A percentile compares a stretch with the other conserved stretches of the same genome.
Conservation (phyloP, 202 grass and related monocot genomes). For the Dendrocalamus latiflorus region DNA sequence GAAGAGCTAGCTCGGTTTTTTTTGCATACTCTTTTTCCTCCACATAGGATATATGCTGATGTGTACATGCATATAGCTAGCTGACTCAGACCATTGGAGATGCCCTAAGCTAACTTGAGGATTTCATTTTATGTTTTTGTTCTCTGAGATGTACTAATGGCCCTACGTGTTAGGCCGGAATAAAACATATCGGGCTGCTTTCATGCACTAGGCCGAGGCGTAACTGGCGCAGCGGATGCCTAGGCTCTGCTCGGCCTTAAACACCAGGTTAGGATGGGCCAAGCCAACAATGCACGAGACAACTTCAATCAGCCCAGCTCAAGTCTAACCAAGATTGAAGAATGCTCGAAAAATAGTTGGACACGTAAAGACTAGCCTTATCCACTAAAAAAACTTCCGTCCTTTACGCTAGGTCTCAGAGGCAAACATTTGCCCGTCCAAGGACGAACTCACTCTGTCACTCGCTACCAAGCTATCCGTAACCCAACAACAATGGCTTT, state of each 20-base stretch:
- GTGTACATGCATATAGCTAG: too few species aligned
- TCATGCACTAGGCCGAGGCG: neutral
- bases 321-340: neutral
- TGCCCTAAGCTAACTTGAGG: too few species aligned
- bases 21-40: too few species aligned
- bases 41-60: too few species aligned
- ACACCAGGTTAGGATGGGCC: too few species aligned
- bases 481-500: constrained; percentile 46
- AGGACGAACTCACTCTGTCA: neutral
- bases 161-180: neutral
- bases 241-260: neutral
- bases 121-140: too few species aligned
- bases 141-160: neutral
- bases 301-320: neutral
- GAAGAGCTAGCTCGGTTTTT: too few species aligned
- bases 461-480: neutral
- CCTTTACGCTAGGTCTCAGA: neutral
- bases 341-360: neutral
- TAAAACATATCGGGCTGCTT: neutral
- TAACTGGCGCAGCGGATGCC: neutral
- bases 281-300: neutral
- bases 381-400: neutral
- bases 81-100: too few species aligned
- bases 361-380: constrained; percentile 36
- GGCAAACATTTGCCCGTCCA: neutral